Percentiles rank a stretch among this genome's conserved stretches.
Evolutionary conservation across 2,329 filamentous ascomycete species (phyloP).

Genomic region (Colletotrichum nymphaeae): DNA sequence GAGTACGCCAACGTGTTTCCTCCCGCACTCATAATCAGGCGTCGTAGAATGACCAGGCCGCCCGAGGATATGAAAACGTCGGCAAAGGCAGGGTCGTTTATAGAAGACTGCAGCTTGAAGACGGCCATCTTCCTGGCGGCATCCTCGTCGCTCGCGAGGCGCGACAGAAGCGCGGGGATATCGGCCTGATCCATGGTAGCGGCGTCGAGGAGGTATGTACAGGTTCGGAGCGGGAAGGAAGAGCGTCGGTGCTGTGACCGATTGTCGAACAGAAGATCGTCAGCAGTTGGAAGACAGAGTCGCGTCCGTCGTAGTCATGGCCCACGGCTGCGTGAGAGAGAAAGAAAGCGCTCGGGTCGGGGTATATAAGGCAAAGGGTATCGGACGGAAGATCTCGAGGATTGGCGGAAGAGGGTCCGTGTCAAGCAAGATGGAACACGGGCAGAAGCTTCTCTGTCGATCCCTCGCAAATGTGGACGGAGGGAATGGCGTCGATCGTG

Average conservation of each 20-base stretch:
- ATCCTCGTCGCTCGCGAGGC: slow-evolving; percentile 80
- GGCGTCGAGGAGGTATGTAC: not conserved
- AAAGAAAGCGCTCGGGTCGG: not conserved
- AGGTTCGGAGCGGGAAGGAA: slow-evolving; percentile 2
- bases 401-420: slow-evolving; percentile 20
- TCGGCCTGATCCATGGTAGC: slow-evolving; percentile 72
- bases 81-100: slow-evolving; percentile 95
- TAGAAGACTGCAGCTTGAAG: slow-evolving; percentile 95
- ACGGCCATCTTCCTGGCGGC: slow-evolving; percentile 97
- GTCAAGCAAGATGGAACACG: slow-evolving; percentile 21
- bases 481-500: slow-evolving; percentile 13
- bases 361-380: slow-evolving; percentile 19
- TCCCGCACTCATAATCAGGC: slow-evolving; percentile 84
- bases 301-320: slow-evolving; percentile 25
- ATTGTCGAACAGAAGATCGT: slow-evolving; percentile 26
- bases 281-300: slow-evolving; percentile 17
- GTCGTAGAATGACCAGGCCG: slow-evolving; percentile 83
- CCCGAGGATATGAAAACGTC: slow-evolving; percentile 95
- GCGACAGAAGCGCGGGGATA: slow-evolving; percentile 72
- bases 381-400: slow-evolving; percentile 21
- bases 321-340: slow-evolving; percentile 2
- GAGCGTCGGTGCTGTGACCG: slow-evolving; percentile 22
- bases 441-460: slow-evolving; percentile 23
- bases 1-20: slow-evolving; percentile 98
- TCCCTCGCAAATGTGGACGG: slow-evolving; percentile 1